Evolutionary conservation across 1,139 yeast species (phyloP), one percentile per base, ranked within the genome.

Genomic region (Geotrichum europaeum): DNA sequence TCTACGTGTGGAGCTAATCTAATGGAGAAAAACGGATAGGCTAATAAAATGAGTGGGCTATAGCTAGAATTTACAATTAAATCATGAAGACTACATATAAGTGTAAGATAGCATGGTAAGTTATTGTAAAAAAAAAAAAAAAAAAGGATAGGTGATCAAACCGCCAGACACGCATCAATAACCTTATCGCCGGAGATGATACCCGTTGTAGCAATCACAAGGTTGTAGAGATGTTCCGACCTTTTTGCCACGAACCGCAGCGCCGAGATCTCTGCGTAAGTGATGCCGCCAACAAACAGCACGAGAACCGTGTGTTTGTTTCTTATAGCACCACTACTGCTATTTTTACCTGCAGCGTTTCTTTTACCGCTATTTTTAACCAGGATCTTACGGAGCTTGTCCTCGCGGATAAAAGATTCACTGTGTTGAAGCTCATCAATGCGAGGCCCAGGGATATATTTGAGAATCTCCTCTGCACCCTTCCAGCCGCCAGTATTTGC

Each of bases 231-330:
- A 49, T 62, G 60, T n/a, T 63, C 58, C 59, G 74, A 73, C 51
- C 79, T 70, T 59, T 75, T 74, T 59, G 86, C 82, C 36, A 87
- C 74, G 61, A 79, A 79, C 67, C 85, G 77, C 60, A 89, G 77
- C 22, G 90, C 84, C 13, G 89, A 80, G 13, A 89, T 76, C 70
- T 89, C 96, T 15, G 90, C 81, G 69, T 87, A 81, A 0, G 96
- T 87, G n/a, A 89, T 76, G 0, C 96, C 96, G 9, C 96, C 96
- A 51, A 89, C 71, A 36, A 87, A 75, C 45, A 86, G 79, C 57
- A 81, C 82, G 69, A 78, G 77, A 40, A 71, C 75, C 24, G 72
- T 72, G 20, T 72, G 74, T 64, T 65, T 70, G n/a, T 56, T 54
- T 30, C 47, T 51, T 7, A 40, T 18, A n/a, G 20, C 47, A n/a